phyloP scores from a whole-genome alignment of 495 filamentous ascomycete species.

The Hypomontagnella submonticulosa region DNA sequence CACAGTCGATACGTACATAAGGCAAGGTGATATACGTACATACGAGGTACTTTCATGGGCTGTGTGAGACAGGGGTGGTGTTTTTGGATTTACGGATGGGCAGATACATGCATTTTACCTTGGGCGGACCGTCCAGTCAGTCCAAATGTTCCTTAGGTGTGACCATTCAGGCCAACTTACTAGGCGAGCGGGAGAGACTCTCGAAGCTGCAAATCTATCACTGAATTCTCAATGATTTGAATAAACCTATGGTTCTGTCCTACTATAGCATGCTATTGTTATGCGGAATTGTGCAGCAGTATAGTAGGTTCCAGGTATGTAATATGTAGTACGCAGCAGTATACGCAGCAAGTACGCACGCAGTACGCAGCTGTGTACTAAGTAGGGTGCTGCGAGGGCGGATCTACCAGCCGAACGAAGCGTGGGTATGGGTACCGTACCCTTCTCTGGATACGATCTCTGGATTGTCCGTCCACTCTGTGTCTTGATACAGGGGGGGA shows the following conservation, averaged over 20 bases:
- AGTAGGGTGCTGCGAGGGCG: constrained; percentile 19
- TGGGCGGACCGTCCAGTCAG: constrained; percentile 32
- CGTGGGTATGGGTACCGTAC: constrained; percentile 9
- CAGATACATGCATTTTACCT: constrained; percentile 48
- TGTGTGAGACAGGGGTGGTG: constrained; percentile 49
- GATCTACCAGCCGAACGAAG: constrained; percentile 35
- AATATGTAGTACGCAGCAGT: constrained; percentile 8
- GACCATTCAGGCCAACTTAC: constrained; percentile 17
- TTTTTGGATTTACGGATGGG: constrained; percentile 57
- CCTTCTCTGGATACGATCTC: constrained; percentile 26
- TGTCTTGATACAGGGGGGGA: constrained; percentile 31
- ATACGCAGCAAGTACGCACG: constrained; percentile 6
- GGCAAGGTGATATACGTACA: constrained; percentile 9
- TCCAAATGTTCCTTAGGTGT: constrained; percentile 3
- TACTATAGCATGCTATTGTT: constrained; percentile 8
- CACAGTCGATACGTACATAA: too few relatives aligned
- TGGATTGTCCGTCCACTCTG: constrained; percentile 13
- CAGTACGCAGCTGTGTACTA: not conserved
- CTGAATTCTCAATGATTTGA: constrained; percentile 10
- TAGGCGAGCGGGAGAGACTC: not conserved
- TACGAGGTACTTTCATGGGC: constrained; percentile 35
- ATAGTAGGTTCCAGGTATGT: constrained; percentile 1
- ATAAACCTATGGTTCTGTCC: not conserved
- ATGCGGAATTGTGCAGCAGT: not conserved
- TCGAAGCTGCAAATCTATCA: constrained; percentile 4